Percentiles rank a stretch among this genome's conserved stretches.
Evolutionary conservation across 2,329 filamentous ascomycete genomes (phyloP).

Genomic region (Pseudogymnoascus sp.): DNA sequence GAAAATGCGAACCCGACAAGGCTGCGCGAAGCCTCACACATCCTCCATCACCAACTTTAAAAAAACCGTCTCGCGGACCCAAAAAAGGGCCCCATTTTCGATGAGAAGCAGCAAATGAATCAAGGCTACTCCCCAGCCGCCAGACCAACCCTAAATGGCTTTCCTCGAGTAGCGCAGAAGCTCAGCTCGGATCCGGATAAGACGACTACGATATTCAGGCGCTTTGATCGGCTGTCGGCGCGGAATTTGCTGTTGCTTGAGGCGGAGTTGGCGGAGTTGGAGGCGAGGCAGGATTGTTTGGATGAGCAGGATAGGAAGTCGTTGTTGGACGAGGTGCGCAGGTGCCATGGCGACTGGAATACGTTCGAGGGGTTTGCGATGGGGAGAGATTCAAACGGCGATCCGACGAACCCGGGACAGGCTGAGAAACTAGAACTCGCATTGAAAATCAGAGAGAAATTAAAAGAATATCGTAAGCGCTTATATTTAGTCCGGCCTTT

Average conservation of each 20-base stretch:
- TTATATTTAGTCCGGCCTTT: neutral
- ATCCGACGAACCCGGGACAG: conserved; percentile 9
- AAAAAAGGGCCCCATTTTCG: neutral
- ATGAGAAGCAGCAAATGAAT: conserved; percentile 4
- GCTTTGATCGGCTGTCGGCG: conserved; percentile 12
- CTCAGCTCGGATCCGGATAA: conserved; percentile 3
- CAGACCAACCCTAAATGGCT: conserved; percentile 6
- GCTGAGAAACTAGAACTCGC: conserved; percentile 14
- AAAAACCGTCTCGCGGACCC: neutral
- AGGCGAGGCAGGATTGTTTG: conserved; percentile 8
- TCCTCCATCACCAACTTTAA: neutral
- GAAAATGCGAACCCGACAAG: neutral
- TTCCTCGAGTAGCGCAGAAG: neutral
- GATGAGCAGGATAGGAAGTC: conserved; percentile 15
- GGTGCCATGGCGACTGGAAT: conserved; percentile 16
- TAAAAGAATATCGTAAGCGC: conserved; percentile 19
- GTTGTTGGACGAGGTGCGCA: conserved; percentile 7
- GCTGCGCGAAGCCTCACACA: neutral
- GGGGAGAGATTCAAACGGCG: neutral
- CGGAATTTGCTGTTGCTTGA: conserved; percentile 11
- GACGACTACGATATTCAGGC: conserved; percentile 8
- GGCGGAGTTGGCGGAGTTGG: conserved; percentile 13
- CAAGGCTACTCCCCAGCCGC: neutral
- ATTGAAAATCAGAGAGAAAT: conserved; percentile 14
- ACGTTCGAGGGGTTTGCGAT: conserved; percentile 12